phyloP scores from a whole-genome alignment of 140 eudicot species.

The Anethum foeniculum region DNA sequence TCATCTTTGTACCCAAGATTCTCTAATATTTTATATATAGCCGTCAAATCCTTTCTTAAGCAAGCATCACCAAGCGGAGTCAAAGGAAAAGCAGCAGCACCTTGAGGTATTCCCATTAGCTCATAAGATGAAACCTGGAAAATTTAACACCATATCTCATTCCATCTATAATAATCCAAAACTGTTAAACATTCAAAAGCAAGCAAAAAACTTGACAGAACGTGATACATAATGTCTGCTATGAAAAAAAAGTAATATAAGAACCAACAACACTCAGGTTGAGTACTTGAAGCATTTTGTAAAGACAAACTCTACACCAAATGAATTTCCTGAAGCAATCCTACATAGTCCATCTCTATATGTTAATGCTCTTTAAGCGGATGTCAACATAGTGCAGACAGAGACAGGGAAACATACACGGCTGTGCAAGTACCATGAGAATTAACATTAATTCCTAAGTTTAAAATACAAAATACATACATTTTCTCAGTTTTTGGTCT shows the following conservation, averaged over 20 bases:
- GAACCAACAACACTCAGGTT: neutral
- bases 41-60: slow-evolving; percentile 37
- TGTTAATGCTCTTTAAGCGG: no score
- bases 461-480: neutral
- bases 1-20: slow-evolving; percentile 41
- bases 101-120: slow-evolving; percentile 4
- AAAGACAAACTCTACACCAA: no score
- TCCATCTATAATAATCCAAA: neutral
- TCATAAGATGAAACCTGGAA: slow-evolving; percentile 7
- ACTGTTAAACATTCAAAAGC: neutral
- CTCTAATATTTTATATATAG: slow-evolving; percentile 37
- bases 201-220: neutral
- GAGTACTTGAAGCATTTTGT: neutral
- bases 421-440: neutral
- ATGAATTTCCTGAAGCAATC: neutral
- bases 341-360: neutral
- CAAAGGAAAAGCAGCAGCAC: slow-evolving; percentile 9
- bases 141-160: neutral
- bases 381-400: no score
- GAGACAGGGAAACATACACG: neutral
- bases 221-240: neutral
- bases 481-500: neutral
- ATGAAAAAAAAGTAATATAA: neutral
- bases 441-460: neutral
- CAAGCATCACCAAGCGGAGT: slow-evolving; percentile 42